These are phyloP conservation scores for Colletotrichum godetiae DNA, from an alignment of 2,329 filamentous ascomycete genomes.

Conservation along the genomic window DNA sequence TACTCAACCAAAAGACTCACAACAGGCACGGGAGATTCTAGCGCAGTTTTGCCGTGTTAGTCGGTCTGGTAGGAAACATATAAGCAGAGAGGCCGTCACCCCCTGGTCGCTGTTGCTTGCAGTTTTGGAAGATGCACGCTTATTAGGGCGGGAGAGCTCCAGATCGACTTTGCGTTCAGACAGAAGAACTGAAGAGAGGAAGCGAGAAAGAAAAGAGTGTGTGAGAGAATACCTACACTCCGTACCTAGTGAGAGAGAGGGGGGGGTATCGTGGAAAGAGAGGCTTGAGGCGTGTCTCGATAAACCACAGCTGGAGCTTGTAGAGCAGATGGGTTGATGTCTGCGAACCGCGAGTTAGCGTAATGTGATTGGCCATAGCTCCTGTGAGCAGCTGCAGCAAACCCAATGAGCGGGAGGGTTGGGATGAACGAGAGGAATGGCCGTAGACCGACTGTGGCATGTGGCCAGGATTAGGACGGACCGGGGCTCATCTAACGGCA, in stretches of 20 bases:
- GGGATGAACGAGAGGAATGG: conserved; percentile 31
- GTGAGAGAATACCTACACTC: neutral
- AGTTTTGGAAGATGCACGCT: neutral
- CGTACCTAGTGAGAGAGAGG: neutral
- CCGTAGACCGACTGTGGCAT: conserved; percentile 28
- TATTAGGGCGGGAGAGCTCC: conserved; percentile 5
- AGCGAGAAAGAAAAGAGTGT: neutral
- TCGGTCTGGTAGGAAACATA: neutral
- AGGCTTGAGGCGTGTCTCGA: neutral
- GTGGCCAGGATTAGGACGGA: conserved; percentile 31
- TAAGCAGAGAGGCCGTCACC: neutral
- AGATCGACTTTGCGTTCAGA: neutral
- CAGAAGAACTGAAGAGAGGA: neutral
- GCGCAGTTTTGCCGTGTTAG: conserved; percentile 8
- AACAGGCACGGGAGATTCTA: neutral
- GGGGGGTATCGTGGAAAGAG: neutral
- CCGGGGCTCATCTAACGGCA: conserved; percentile 33
- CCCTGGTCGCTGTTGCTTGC: conserved; percentile 3
- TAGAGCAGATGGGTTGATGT: conserved; percentile 6
- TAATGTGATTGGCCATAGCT: conserved; percentile 38
- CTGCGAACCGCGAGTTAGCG: conserved; percentile 35
- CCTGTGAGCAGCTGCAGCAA: conserved; percentile 24
- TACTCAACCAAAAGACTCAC: neutral
- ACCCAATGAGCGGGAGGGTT: conserved; percentile 32
- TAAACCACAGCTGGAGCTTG: neutral